Evolutionary conservation across 495 filamentous ascomycete genomes (phyloP).

Genomic region (Neurospora intermedia): DNA sequence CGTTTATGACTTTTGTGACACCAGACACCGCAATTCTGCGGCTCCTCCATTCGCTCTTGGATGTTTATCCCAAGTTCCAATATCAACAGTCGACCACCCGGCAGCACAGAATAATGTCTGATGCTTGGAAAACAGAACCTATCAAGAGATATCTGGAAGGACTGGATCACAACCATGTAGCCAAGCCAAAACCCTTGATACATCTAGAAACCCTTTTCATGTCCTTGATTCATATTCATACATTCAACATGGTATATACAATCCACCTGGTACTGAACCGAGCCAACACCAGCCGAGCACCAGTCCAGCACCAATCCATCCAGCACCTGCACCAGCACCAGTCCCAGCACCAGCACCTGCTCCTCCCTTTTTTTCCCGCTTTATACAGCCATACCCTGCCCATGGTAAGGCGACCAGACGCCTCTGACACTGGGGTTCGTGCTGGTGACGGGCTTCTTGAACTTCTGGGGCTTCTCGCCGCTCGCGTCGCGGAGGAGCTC

Average conservation of each 20-base stretch:
- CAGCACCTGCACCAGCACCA: too few species aligned
- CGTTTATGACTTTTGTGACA: background rate
- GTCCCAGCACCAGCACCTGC: too few species aligned
- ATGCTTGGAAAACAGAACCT: too few species aligned
- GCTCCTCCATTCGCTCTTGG: background rate
- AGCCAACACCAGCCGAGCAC: background rate
- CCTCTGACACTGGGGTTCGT: constrained; percentile 88
- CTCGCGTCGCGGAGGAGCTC: constrained; percentile 70
- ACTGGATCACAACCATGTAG: background rate
- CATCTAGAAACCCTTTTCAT: background rate
- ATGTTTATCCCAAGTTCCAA: background rate
- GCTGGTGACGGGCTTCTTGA: constrained; percentile 74
- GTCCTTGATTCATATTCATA: background rate
- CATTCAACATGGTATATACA: background rate
- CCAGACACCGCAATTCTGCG: background rate
- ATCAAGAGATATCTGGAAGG: too few species aligned
- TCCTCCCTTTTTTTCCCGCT: too few species aligned
- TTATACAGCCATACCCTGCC: constrained; percentile 38
- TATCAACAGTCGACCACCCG: background rate
- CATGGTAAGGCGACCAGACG: constrained; percentile 90
- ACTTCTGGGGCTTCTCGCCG: constrained; percentile 70
- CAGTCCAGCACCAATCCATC: background rate
- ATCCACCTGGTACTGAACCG: background rate
- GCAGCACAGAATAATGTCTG: background rate
- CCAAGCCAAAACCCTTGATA: background rate